phyloP scores from a whole-genome alignment of 1,284 basidiomycete species.

The Rhodotorula sp. region DNA sequence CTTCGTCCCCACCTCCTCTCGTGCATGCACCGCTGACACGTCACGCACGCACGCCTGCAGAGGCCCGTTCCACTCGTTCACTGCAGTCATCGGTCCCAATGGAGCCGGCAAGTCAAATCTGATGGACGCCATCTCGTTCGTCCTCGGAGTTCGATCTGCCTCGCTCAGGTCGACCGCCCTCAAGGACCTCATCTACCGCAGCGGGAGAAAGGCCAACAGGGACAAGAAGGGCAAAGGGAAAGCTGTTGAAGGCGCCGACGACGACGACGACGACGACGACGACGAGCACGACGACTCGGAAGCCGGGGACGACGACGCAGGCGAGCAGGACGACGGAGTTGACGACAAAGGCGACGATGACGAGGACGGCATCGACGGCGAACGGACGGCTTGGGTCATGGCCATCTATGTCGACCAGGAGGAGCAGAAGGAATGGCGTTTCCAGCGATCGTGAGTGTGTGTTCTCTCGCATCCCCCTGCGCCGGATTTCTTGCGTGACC shows the following conservation, averaged over 20 bases:
- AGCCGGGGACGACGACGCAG: slow-evolving; percentile 45
- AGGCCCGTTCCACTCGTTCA: slow-evolving; percentile 88
- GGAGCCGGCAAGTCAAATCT: slow-evolving; percentile 98
- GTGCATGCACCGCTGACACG: background rate
- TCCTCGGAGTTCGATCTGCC: slow-evolving; percentile 90
- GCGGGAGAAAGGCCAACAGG: slow-evolving; percentile 48
- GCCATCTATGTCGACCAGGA: slow-evolving; percentile 76
- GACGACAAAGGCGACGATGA: slow-evolving; percentile 64
- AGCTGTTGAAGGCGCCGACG: slow-evolving; percentile 37
- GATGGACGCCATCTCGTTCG: slow-evolving; percentile 99
- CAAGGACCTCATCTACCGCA: slow-evolving; percentile 92
- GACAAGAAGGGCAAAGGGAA: slow-evolving; percentile 49
- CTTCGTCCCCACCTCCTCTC: background rate
- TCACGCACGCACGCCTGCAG: slow-evolving; percentile 56
- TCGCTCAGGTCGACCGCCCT: slow-evolving; percentile 90
- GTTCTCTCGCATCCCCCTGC: background rate
- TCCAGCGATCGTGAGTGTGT: slow-evolving; percentile 79
- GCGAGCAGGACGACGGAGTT: slow-evolving; percentile 59
- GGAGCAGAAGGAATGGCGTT: slow-evolving; percentile 76
- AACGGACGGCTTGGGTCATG: slow-evolving; percentile 89
- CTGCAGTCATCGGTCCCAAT: slow-evolving; percentile 96
- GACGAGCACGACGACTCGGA: slow-evolving; percentile 39
- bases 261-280: slow-evolving; percentile 49
- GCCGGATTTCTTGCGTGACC: too few species aligned
- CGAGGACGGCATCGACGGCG: slow-evolving; percentile 71